Evolutionary conservation across 371 early-diverging fungal species (phyloP), one percentile per base, ranked within the genome.

Genomic region (Blakeslea trispora): DNA sequence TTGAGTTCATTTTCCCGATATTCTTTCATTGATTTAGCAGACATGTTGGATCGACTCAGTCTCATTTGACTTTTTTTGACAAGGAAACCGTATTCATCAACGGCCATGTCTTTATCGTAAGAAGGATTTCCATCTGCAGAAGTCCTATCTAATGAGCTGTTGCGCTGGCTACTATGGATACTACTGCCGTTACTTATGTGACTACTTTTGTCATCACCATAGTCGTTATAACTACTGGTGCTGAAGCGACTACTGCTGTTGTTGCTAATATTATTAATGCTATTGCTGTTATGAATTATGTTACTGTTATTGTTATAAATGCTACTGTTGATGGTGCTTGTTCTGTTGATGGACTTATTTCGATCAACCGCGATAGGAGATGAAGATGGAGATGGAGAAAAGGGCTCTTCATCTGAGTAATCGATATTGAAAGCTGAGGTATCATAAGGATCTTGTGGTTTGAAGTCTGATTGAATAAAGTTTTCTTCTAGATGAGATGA

Each of bases 11-110:
- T 71, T 23, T 82, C 82, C 41, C 80, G 56, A 49, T 82, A 82
- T 23, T 60, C 70, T 41, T 69, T 77, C 58, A 77, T 77, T n/a
- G 66, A 55, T 44, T 73, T 75, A 1, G 59, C 46, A 6, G 64
- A 59, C 21, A 54, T 58, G n/a, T 50, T 64, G n/a, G 57, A 57
- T 40, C 51, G 67, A 62, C 64, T 46, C 58, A 14, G 13, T 13
- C 19, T 11, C 11, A 55, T 32, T 19, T 47, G 32, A 22, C 58
- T 47, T 7, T 55, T 22, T 45, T 71, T 66, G 48, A 69, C 54
- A n/a, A 85, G 63, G 47, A 87, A 85, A 1, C 87, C 87, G 59
- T 79, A 82, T 54, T 82, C 77, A 50, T 83, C 81, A 6, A 79
- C 66, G 15, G 64, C 34, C 39, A 37, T 34, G n/a, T 24, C 45